Evolutionary conservation across 1,284 basidiomycete genomes (phyloP), one percentile per base, ranked within the genome.

Genomic region (Apiotrichum siamense): DNA sequence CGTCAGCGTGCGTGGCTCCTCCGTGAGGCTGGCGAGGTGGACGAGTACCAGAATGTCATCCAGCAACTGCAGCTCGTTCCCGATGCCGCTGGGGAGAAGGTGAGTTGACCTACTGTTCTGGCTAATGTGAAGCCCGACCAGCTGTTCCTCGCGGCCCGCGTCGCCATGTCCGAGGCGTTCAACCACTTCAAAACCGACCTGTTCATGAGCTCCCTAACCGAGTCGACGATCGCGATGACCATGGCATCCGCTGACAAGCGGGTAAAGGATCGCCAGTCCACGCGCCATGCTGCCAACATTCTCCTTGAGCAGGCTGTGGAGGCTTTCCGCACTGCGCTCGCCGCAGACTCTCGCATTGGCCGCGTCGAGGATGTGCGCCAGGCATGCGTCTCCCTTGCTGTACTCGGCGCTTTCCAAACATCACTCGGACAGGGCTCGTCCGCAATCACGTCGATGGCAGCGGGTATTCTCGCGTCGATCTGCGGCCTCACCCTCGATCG

Each of bases 161-260:
- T 92, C 15, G 83, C 83, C 0, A 73, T 93, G 32, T 81, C 87
- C 51, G 80, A 83, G 25, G 86, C 86, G 0, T 84, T 88, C 62
- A 79, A 80, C 43, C 82, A 82, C 23, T 89, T 91, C 76, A 82
- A 82, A 43, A 79, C 82, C 0, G 88, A 93, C 64, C 85, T 93
- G 76, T 88, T 89, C 72, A 76, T 93, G 57, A 89, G 83, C 63
- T 91, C 88, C 2, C 74, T 93, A 18, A 80, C 85, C 0, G 90
- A 94, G 70, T 91, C 89, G 11, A 84, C 86, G 7, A 86, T 92
- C 52, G 84, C 87, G 0, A 79, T 92, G 50, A 88, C 90, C 0
- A 85, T 88, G 81, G 85, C 85, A 0, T 83, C 84, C 70, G 78
- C 82, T 0, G 78, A 77, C 32, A 77, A 78, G 49, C 76, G 76